Conservation (phyloP, 495 filamentous ascomycete species). For the Penicillium cataractarum region DNA sequence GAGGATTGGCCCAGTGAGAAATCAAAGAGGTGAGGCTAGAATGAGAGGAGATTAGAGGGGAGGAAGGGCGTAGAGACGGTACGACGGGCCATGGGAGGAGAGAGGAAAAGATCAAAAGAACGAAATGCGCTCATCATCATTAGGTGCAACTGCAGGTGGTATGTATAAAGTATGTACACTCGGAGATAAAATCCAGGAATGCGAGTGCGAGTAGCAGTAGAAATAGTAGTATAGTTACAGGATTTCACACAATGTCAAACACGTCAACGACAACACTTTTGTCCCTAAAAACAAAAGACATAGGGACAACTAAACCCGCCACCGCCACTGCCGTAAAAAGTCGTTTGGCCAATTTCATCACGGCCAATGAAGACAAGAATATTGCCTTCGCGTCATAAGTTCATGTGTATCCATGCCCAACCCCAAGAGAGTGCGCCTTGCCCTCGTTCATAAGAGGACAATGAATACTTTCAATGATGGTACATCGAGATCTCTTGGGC, state of each 20-base stretch:
- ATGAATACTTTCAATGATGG: neutral
- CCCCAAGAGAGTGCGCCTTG: neutral
- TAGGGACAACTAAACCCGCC: no score
- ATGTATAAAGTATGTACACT: constrained; percentile 8
- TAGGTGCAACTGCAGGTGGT: constrained; percentile 4
- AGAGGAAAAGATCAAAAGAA: constrained; percentile 4
- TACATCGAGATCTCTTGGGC: neutral
- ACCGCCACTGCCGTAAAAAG: constrained; percentile 19
- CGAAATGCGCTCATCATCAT: neutral
- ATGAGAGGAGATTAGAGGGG: neutral
- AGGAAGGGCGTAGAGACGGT: neutral
- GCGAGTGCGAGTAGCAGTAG: constrained; percentile 6
- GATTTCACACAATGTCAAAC: constrained; percentile 8
- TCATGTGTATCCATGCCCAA: constrained; percentile 25
- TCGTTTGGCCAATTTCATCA: constrained; percentile 32
- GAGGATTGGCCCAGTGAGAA: constrained; percentile 13
- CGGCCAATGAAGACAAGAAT: constrained; percentile 13
- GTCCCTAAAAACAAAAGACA: no score
- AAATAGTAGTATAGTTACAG: constrained; percentile 26
- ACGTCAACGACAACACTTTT: neutral
- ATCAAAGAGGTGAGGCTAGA: neutral
- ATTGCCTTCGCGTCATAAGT: constrained; percentile 32
- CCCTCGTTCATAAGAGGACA: neutral
- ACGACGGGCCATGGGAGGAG: neutral
- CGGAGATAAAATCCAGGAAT: constrained; percentile 5